Base-by-base conservation (phyloP, 352 stramenopile genomes). In the Pythium monospermum region DNA sequence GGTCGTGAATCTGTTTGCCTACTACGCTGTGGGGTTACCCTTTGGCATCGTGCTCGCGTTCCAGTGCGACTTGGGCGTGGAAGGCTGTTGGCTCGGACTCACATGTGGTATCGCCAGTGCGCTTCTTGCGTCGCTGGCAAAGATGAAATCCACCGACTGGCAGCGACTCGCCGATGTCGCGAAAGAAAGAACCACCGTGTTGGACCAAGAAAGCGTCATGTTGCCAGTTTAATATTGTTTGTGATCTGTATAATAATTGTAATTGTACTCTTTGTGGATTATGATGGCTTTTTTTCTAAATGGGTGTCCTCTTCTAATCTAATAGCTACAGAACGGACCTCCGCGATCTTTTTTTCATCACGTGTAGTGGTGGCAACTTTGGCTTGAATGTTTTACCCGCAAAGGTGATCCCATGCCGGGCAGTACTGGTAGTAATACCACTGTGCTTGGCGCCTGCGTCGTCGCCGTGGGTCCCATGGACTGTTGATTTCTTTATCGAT, bases 11-110 rank as follows among this genome's bases (percentile, higher is more conserved):
- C 70, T 81, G 11, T 64, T 87, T 13, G 82, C 78, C 1, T 93
- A 89, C 56, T 95, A 91, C 55, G 49, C 72, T 1, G 71, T 87
- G 7, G 83, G 85, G 15, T 69, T 95, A 21, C 84, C 85, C 0
- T 16, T 90, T 0, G 83, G 72, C 1, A 71, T 71, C 16, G 13
- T 84, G 11, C 49, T 91, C 8, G 81, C 52, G 2, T 78, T 94
- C 53, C 37, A 69, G 39, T 50, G 70, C 22, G 37, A 67, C 6
- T 39, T 80, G 11, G 69, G 66, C n/a, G 64, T 88, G 16, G 58
- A 76, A 35, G 77, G 77, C 13, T 61, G 85, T 15, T 86, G 77
- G 77, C 39, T 83, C 18, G 68, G 73, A 45, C 71, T 91, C 53
- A 66, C 65, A 4, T 52, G 70, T 26, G 71, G 70, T 15, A 72